A percentile compares a stretch with the other conserved stretches of the same genome.
Conservation (phyloP, 495 filamentous ascomycete species). For the Aspergillus cristatus region DNA sequence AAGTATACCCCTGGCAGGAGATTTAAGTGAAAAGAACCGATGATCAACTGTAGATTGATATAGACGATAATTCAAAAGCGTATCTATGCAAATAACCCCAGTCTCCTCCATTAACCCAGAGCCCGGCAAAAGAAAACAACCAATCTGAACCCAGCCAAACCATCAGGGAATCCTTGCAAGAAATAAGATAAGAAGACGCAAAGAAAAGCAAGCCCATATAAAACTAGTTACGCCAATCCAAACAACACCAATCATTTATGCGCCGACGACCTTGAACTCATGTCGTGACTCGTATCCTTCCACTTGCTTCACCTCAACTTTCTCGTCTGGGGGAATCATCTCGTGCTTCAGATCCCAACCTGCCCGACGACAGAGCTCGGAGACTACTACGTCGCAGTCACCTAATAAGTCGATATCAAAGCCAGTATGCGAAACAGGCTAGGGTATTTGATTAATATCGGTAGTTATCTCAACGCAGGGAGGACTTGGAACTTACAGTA, state of each 20-base stretch:
- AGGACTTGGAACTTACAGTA: slow-evolving; percentile 47
- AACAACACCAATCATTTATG: slow-evolving; percentile 36
- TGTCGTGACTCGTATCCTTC: slow-evolving; percentile 61
- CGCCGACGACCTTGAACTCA: slow-evolving; percentile 44
- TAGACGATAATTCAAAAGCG: too few species aligned
- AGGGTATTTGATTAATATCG: slow-evolving; percentile 4
- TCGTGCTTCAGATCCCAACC: slow-evolving; percentile 86
- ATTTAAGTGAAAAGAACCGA: too few species aligned
- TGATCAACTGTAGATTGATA: too few species aligned
- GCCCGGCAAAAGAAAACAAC: too few species aligned
- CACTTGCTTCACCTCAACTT: slow-evolving; percentile 45
- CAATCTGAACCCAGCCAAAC: too few species aligned
- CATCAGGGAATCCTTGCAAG: too few species aligned
- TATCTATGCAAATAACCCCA: too few species aligned
- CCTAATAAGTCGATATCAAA: slow-evolving; percentile 94
- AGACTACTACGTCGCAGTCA: slow-evolving; percentile 85
- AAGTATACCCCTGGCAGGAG: too few species aligned
- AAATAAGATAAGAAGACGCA: too few species aligned
- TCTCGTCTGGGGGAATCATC: slow-evolving; percentile 65
- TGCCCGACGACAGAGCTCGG: slow-evolving; percentile 74
- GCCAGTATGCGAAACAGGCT: slow-evolving; percentile 77
- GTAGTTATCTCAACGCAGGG: background rate
- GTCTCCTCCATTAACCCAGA: too few species aligned
- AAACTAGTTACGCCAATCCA: slow-evolving; percentile 14
- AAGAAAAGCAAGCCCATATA: too few species aligned